Percentiles rank a stretch among this genome's conserved stretches.
These are phyloP conservation scores for Teratosphaeria epicoccoides DNA, from an alignment of 2,329 filamentous ascomycete species.

Conservation along the genomic window DNA sequence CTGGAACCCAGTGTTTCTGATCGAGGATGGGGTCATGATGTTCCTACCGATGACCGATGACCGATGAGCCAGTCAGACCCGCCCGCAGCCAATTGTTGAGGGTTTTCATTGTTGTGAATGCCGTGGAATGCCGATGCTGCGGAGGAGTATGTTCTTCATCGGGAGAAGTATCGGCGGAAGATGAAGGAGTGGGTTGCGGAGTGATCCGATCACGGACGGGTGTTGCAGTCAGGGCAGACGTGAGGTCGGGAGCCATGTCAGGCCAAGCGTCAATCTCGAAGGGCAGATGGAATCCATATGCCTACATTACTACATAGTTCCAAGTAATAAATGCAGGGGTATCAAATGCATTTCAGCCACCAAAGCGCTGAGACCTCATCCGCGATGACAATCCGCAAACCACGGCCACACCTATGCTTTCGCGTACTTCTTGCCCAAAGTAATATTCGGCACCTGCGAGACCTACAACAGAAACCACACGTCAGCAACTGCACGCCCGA, in stretches of 20 bases:
- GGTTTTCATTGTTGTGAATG: too few species aligned
- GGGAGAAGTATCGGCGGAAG: neutral
- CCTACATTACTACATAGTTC: neutral
- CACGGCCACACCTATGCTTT: slow-evolving; percentile 10
- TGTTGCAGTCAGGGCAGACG: neutral
- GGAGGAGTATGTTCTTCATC: neutral
- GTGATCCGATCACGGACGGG: neutral
- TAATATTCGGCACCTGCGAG: slow-evolving; percentile 16
- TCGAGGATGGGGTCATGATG: neutral
- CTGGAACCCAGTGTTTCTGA: neutral
- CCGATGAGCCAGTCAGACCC: too few species aligned
- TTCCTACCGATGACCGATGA: neutral
- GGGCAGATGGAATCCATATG: too few species aligned
- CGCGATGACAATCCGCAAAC: neutral
- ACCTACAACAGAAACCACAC: slow-evolving; percentile 18
- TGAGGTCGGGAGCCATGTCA: too few species aligned
- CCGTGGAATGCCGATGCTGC: neutral
- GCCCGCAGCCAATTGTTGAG: too few species aligned
- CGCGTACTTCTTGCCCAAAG: slow-evolving; percentile 19
- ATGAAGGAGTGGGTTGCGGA: neutral
- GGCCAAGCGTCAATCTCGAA: too few species aligned
- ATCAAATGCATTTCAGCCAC: neutral
- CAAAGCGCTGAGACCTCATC: neutral
- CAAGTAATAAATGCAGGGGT: neutral
- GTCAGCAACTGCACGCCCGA: neutral